Percentiles rank a stretch among this genome's conserved stretches.
Evolutionary conservation across 2,329 filamentous ascomycete genomes (phyloP).

Genomic region (Chaetomiaceae sp.): DNA sequence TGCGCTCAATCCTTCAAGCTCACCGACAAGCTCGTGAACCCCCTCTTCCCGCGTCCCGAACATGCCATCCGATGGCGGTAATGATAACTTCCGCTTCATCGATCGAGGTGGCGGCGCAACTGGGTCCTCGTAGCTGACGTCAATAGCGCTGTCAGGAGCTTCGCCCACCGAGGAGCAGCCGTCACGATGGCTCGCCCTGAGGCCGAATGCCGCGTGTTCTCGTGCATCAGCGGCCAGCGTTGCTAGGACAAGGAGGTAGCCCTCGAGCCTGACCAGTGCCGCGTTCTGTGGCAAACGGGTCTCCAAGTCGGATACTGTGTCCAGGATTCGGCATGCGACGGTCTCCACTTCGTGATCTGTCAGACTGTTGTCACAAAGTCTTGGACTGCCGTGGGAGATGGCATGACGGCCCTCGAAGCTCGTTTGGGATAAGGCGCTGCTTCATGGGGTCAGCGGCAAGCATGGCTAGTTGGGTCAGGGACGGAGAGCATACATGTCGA

Average conservation of each 20-base stretch:
- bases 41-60: conserved; percentile 20
- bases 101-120: conserved; percentile 7
- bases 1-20: conserved; percentile 23
- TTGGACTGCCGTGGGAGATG: background rate
- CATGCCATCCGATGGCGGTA: conserved; percentile 6
- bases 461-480: too few relatives aligned
- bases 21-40: conserved; percentile 27
- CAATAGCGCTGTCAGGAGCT: conserved; percentile 37
- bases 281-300: conserved; percentile 54
- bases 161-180: conserved; percentile 30
- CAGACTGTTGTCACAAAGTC: conserved; percentile 14
- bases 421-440: conserved; percentile 14
- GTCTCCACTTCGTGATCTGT: conserved; percentile 28
- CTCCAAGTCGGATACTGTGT: conserved; percentile 29
- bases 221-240: conserved; percentile 44
- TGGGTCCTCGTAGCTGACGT: conserved; percentile 28
- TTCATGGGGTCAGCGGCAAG: background rate
- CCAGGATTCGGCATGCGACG: conserved; percentile 31
- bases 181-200: background rate
- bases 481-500: conserved; percentile 29
- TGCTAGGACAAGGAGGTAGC: conserved; percentile 63
- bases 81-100: conserved; percentile 16
- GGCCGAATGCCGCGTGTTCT: conserved; percentile 1
- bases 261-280: conserved; percentile 63
- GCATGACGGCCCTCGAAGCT: background rate